Conservation (phyloP, 768 basidiomycete genomes). For the Tricholoma terreum region DNA sequence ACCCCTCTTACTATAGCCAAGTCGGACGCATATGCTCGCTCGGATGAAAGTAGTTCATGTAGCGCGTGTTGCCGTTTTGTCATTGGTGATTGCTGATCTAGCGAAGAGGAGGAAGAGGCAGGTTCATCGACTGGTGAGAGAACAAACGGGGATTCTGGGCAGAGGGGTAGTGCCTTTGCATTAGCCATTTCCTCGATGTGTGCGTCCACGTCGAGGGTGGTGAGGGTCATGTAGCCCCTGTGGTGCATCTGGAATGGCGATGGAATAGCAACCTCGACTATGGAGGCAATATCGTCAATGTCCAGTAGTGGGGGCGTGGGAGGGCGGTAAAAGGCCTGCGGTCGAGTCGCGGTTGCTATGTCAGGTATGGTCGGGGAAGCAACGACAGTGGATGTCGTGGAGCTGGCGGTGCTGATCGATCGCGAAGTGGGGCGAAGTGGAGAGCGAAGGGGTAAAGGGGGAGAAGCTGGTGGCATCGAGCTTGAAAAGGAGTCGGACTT, state of each 20-base stretch:
- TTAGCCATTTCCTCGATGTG: constrained; percentile 14
- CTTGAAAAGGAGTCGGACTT: constrained; percentile 18
- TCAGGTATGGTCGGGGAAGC: not conserved
- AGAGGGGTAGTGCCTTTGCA: constrained; percentile 20
- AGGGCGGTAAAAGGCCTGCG: constrained; percentile 16
- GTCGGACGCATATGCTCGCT: constrained; percentile 82
- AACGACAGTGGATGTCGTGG: constrained; percentile 4
- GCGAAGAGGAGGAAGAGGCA: constrained; percentile 21
- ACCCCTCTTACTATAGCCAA: constrained; percentile 74
- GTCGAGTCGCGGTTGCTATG: not conserved
- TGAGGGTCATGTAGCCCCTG: constrained; percentile 24
- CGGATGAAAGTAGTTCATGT: constrained; percentile 73
- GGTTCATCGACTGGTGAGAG: constrained; percentile 23
- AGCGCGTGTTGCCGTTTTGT: constrained; percentile 78
- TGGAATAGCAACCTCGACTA: constrained; percentile 19
- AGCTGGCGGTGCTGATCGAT: constrained; percentile 20
- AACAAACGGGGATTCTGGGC: constrained; percentile 27
- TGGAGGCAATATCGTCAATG: constrained; percentile 25
- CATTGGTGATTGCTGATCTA: constrained; percentile 31
- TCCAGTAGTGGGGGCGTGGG: constrained; percentile 20
- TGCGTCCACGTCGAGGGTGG: constrained; percentile 19
- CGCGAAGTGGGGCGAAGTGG: constrained; percentile 33
- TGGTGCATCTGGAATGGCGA: constrained; percentile 24
- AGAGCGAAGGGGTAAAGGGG: constrained; percentile 33
- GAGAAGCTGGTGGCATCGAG: constrained; percentile 24